These are phyloP conservation scores for Dendrobium nobile DNA, from an alignment of 106 monocot species.

Conservation along the genomic window DNA sequence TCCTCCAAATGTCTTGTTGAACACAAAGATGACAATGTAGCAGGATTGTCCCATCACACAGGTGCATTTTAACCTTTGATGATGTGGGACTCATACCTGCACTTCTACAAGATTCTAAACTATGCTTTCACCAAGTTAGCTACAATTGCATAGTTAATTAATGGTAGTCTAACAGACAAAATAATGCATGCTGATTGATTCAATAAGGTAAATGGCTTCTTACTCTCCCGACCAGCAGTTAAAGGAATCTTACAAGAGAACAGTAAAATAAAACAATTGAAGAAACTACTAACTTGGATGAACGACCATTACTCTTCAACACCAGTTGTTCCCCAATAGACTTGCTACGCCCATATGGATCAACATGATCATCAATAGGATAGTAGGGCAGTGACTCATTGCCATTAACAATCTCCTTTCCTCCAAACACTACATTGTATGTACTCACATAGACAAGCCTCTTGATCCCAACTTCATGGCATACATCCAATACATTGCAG, in stretches of 20 bases:
- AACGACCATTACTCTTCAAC: constrained; percentile 80
- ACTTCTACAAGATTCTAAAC: neutral
- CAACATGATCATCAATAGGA: constrained; percentile 86
- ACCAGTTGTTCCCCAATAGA: constrained; percentile 91
- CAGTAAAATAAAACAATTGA: neutral
- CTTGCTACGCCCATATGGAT: constrained; percentile 88
- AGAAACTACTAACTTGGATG: constrained; percentile 57
- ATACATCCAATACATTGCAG: constrained; percentile 80
- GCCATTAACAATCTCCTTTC: constrained; percentile 86
- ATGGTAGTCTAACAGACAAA: neutral
- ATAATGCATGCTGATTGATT: neutral
- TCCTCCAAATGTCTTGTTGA: neutral
- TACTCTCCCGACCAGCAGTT: neutral
- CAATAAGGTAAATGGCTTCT: neutral
- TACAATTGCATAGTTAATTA: neutral
- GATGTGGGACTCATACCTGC: neutral
- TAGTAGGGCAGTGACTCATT: constrained; percentile 79
- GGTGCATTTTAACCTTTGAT: neutral
- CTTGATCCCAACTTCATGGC: constrained; percentile 70
- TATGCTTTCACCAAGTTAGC: neutral
- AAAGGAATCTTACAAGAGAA: neutral
- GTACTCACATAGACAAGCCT: constrained; percentile 94
- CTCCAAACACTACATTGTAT: constrained; percentile 96
- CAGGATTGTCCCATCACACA: neutral
- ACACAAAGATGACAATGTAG: neutral